Base-by-base conservation (phyloP, 2,329 filamentous ascomycete species). In the Penicillium crustosum region DNA sequence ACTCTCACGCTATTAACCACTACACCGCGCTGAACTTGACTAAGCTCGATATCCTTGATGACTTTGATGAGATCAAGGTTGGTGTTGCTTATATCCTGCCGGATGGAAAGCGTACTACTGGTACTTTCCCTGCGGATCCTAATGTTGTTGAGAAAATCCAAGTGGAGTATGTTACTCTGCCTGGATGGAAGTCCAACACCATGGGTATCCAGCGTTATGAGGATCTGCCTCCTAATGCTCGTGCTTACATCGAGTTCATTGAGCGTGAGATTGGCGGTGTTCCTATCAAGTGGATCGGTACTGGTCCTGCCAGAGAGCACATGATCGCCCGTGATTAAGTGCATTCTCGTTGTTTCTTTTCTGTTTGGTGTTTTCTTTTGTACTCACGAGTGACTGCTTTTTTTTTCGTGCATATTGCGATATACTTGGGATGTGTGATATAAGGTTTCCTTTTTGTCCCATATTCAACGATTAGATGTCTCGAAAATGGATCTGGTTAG, bases 21-120 rank as follows among this genome's bases (percentile, higher is more conserved):
- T 81, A 81, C 71, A 81, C 79, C 17, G 73, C 77, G 13, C 76
- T 87, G 66, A 87, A 88, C 75, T 76, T 87, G 56, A 87, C 85
- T 57, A 87, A 87, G 73, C 80, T 88, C 47, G 85, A 88, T 66
- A 80, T 88, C 35, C 77, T 88, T 7, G 85, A 88, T 67, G 80
- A 82, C 67, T 87, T 88, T 66, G 81, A 85, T 21, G 82, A 85
- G 71, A 81, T 88, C 73, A 82, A 86, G 71, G 79, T 88, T 41
- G 85, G 82, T 6, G 82, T 81, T 1, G 78, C 79, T 12, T 88
- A 88, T 73, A 77, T 76, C 48, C 69, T 83, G 67, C 73, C 73
- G 6, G 69, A 82, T 43, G 84, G 83, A 43, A 75, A 70, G 50
- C 68, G 81, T 64, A 73, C 73, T 35, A 75, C 84, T 15, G 75